Conservation (phyloP, 108 stramenopile genomes). For the Skeletonema potamos region DNA sequence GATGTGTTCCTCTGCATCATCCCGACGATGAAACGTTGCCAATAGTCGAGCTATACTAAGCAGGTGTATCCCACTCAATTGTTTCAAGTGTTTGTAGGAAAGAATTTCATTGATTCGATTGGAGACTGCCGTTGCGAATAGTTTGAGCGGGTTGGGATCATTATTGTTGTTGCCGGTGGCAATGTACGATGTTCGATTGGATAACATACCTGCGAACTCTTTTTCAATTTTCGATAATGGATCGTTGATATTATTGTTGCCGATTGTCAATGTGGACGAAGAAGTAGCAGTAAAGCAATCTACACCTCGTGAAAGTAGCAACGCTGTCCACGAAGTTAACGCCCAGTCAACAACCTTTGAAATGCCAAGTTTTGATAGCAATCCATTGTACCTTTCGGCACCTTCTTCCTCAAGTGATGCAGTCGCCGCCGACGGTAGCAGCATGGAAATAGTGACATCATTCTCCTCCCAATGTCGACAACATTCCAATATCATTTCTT, state of each 20-base stretch:
- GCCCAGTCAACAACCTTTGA: constrained; percentile 29
- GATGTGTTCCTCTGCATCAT: constrained; percentile 23
- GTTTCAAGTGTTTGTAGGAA: constrained; percentile 4
- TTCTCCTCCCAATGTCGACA: constrained; percentile 10
- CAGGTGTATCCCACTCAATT: constrained; percentile 25
- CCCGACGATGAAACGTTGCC: constrained; percentile 2
- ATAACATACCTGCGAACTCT: constrained; percentile 16
- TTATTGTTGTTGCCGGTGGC: neutral
- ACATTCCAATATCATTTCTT: constrained; percentile 18
- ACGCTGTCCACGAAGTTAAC: constrained; percentile 34
- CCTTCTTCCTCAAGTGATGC: neutral
- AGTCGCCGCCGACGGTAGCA: neutral
- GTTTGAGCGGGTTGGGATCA: neutral
- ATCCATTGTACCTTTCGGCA: neutral
- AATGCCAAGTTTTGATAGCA: neutral
- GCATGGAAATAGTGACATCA: neutral
- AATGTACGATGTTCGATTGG: constrained; percentile 7
- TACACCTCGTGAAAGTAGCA: constrained; percentile 26
- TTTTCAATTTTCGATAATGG: constrained; percentile 15
- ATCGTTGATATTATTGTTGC: neutral
- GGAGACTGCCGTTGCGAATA: constrained; percentile 6
- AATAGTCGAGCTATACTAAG: constrained; percentile 22
- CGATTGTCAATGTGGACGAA: neutral
- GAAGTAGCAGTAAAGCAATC: constrained; percentile 2
- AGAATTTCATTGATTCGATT: constrained; percentile 29